Base-by-base conservation (phyloP, 768 basidiomycete species). In the Trametes maxima region DNA sequence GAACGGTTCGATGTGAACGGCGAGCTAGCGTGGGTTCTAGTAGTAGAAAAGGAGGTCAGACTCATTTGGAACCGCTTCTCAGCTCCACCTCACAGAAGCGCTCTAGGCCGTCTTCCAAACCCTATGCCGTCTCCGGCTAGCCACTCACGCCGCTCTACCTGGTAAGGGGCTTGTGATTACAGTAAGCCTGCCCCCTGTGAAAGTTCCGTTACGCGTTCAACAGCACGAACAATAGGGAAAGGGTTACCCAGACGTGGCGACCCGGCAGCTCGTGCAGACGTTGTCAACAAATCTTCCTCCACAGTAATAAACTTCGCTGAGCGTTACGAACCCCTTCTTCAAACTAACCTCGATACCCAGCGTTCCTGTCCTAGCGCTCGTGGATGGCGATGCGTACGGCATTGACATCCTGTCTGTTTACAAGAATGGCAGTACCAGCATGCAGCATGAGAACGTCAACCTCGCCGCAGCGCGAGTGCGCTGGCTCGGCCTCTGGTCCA, bases 191-290 rank as follows among this genome's bases (percentile, higher is more conserved):
- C 16, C 14, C 21, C 21, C 54, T 19, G 22, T 25, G 14, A 33
- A 16, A 10, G 17, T 8, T 14, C 24, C 19, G 14, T 5, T 35
- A 13, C 25, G 11, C 22, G 5, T 5, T 33, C 3, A 2, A 45
- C n/a, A 7, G 14, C n/a, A 5, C 4, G 10, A 37, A 37, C 54
- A 22, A 11, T 66, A 97, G 95, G 97, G 97, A 0, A 98, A 97
- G 72, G 97, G 97, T 2, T 98, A 96, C 74, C 97, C 97, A 0
- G 97, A 99, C 70, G 75, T 97, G 4, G 89, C 94, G 2, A 96
- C 97, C 0, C 82, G 94, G 7, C 87, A 95, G 65, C 80, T 98
- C 7, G 83, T 95, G 46, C 85, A 86, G 59, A 84, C 82, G 0
- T 78, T 98, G 2, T 82, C 89, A 1, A 81, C 86, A 40, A 81